Base-by-base conservation (phyloP, 768 basidiomycete species). In the Termitomyces sp. region DNA sequence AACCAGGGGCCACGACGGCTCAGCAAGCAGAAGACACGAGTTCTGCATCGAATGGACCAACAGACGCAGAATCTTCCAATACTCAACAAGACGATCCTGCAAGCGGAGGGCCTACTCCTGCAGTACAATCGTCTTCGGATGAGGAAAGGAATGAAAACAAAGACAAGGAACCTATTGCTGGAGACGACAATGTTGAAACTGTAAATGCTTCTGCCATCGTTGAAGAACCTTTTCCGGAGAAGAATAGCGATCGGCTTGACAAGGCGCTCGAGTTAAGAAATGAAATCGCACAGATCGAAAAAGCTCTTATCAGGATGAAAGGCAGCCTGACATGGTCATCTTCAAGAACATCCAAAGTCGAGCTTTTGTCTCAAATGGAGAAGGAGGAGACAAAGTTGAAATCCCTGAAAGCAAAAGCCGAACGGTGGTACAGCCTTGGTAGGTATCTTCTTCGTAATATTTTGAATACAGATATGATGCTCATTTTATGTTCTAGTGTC, bases 241-340 rank as follows among this genome's bases (percentile, higher is more conserved):
- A 32, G 8, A 42, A 30, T 9, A 9, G 30, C n/a, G 58, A 53
- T 0, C 58, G 56, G 10, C 46, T 64, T 2, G 21, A 45, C 22
- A 42, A 42, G 12, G 55, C 54, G 37, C 46, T 64, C 1, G 28
- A 56, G n/a, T 40, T 62, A 12, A 47, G 60, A 11, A 58, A 51
- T 17, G 28, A 60, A 46, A 44, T 54, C 12, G 37, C 46, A 0
- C 21, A 32, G 30, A 12, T 57, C 0, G 41, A 56, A 15, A 35
- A 57, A n/a, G 44, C 2, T 2, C 9, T 45, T 11, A 11, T 0
- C 11, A 28, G 11, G 11, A 11, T 8, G 8, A 30, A 19, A 19
- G 0, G n/a, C 19, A 10, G 12, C 9, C n/a, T 19, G 11, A 2
- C 15, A 44, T 22, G 26, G 26, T 2, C 40, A 6, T 15, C 15